Base-by-base conservation (phyloP, 2,329 filamentous ascomycete genomes). In the Coniochaeta ligniaria region DNA sequence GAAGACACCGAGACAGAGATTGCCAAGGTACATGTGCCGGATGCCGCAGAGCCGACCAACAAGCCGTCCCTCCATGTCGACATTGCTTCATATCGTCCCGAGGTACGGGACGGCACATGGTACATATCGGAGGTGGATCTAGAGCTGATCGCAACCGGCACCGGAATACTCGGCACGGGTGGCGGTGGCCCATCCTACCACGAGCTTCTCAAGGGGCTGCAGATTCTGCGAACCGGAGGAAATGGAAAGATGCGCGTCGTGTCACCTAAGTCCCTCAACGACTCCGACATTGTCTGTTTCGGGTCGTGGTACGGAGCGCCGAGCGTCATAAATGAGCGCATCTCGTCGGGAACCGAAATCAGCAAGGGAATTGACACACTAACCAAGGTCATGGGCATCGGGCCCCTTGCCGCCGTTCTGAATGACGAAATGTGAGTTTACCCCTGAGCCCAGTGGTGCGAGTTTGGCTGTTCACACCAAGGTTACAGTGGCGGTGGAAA, bases 281-380 rank as follows among this genome's bases (percentile, higher is more conserved):
- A 79, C 33, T 67, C 72, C 12, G 76, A 74, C 9, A 65, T 71
- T 1, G 70, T 77, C 4, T 76, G 76, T 47, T 75, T 78, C 43
- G 76, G 76, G 0, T 76, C 76, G 0, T 78, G 77, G 70, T 79
- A 79, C 50, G 78, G 77, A 14, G 76, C 74, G 36, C 75, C 75
- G 0, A 76, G 72, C 22, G 75, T 76, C 11, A 73, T 74, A 45
- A 74, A 73, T 36, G 75, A 77, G 65, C 69, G 72, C 0, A 67
- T 76, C 1, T 68, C 70, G 0, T 67, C 67, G 1, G 75, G 75
- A 4, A 72, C 65, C 17, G 75, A 76, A 62, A 75, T 76, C 24
- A 66, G 70, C 22, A 66, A 64, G 3, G 75, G 73, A 1, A 74
- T 76, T 52, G 70, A 76, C 45, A 72, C 72, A 2, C 63, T 74